Conservation (phyloP, 2,329 filamentous ascomycete genomes). For the Penicillium capsulatum region DNA sequence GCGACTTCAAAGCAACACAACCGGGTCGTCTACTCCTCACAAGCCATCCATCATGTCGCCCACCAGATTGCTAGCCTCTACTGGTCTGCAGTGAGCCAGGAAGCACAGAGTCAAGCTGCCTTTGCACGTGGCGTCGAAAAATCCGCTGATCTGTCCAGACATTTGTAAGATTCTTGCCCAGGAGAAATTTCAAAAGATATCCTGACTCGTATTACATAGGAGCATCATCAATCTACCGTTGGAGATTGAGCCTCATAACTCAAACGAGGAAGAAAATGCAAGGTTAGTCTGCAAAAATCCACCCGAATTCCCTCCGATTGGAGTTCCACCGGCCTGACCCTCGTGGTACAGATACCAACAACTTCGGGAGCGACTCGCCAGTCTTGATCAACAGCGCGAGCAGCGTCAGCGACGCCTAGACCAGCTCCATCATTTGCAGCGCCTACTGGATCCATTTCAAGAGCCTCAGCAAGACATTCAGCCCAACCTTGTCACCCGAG, state of each 20-base stretch:
- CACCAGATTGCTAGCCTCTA: constrained; percentile 54
- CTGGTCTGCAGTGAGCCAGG: constrained; percentile 47
- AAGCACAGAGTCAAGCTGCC: constrained; percentile 22
- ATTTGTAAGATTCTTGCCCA: constrained; percentile 27
- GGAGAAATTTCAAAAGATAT: neutral
- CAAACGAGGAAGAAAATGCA: constrained; percentile 29
- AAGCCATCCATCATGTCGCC: constrained; percentile 54
- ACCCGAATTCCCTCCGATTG: constrained; percentile 11
- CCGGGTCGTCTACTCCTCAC: constrained; percentile 51
- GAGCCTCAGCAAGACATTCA: constrained; percentile 50
- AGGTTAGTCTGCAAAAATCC: constrained; percentile 26
- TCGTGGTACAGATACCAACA: constrained; percentile 37
- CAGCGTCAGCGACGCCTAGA: constrained; percentile 45
- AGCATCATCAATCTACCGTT: constrained; percentile 39
- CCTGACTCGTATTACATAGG: constrained; percentile 22
- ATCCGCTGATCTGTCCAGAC: constrained; percentile 38
- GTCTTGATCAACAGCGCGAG: constrained; percentile 45
- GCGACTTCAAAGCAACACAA: constrained; percentile 50
- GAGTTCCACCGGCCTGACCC: constrained; percentile 22
- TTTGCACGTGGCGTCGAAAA: constrained; percentile 33
- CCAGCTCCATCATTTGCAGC: constrained; percentile 45
- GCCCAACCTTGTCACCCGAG: constrained; percentile 51
- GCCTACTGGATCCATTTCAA: constrained; percentile 48
- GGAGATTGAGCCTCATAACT: constrained; percentile 31
- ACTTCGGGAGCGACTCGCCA: constrained; percentile 43